phyloP scores from a whole-genome alignment of 2,329 filamentous ascomycete genomes.

The Ophiocordyceps camponoti-saundersi region DNA sequence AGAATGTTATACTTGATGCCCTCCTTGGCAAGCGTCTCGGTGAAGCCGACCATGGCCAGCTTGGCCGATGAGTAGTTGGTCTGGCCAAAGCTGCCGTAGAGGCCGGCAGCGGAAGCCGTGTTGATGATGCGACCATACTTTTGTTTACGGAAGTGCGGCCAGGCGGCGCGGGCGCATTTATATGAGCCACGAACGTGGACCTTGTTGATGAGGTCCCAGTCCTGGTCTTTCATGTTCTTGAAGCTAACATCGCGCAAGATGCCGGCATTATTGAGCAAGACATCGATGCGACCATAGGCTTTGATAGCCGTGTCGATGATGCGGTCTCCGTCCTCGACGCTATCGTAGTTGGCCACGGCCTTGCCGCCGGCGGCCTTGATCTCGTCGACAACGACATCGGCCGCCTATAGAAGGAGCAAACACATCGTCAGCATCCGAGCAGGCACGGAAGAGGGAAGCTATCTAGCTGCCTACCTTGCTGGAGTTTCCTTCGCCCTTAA shows the following conservation, averaged over 20 bases:
- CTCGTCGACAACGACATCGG: slow-evolving; percentile 68
- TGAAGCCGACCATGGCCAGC: slow-evolving; percentile 88
- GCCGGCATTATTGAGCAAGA: slow-evolving; percentile 95
- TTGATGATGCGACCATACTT: slow-evolving; percentile 96
- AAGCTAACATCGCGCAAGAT: slow-evolving; percentile 92
- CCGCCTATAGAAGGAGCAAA: slow-evolving; percentile 35
- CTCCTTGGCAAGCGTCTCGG: slow-evolving; percentile 94
- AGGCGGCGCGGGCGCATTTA: slow-evolving; percentile 87
- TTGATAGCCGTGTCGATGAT: slow-evolving; percentile 84
- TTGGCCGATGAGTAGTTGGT: slow-evolving; percentile 96
- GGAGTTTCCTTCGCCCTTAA: slow-evolving; percentile 81
- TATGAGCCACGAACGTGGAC: slow-evolving; percentile 90
- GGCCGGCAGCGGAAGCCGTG: slow-evolving; percentile 85
- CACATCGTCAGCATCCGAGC: background rate
- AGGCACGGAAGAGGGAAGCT: background rate
- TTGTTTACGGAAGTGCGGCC: slow-evolving; percentile 96
- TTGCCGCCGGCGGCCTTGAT: slow-evolving; percentile 82
- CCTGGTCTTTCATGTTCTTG: slow-evolving; percentile 94
- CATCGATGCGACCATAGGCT: slow-evolving; percentile 70
- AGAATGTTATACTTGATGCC: slow-evolving; percentile 96
- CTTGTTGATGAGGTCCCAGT: slow-evolving; percentile 90
- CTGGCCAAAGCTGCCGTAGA: slow-evolving; percentile 93
- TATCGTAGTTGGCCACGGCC: slow-evolving; percentile 94
- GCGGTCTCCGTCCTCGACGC: slow-evolving; percentile 78
- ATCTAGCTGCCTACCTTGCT: slow-evolving; percentile 45